A percentile compares a stretch with the other conserved stretches of the same genome.
Evolutionary conservation across 768 basidiomycete species (phyloP).

Genomic region (Tephrocybe sp.): DNA sequence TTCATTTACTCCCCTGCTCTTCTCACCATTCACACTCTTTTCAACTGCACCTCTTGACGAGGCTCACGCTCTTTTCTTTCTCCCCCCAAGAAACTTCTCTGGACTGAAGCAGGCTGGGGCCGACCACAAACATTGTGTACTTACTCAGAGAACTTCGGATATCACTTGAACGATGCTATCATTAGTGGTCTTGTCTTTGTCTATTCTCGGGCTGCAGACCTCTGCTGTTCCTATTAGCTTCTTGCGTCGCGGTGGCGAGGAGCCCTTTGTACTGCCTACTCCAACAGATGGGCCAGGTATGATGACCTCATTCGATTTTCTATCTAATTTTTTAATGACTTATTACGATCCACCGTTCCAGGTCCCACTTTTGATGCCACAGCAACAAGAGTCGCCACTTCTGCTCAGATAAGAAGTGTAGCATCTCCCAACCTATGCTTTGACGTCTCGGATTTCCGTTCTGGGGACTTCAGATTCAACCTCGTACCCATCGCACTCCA

Average conservation of each 20-base stretch:
- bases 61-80: slow-evolving; percentile 3
- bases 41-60: slow-evolving; percentile 15
- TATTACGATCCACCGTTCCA: not conserved
- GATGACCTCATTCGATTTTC: too few relatives aligned
- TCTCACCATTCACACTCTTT: not conserved
- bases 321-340: not conserved
- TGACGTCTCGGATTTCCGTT: slow-evolving; percentile 29
- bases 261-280: slow-evolving; percentile 20
- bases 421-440: slow-evolving; percentile 25
- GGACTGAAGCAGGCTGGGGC: not conserved
- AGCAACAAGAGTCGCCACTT: slow-evolving; percentile 27
- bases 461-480: slow-evolving; percentile 30
- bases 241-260: slow-evolving; percentile 8
- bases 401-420: slow-evolving; percentile 24
- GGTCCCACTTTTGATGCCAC: slow-evolving; percentile 28
- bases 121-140: not conserved
- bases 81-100: too few relatives aligned
- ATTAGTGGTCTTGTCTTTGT: slow-evolving; percentile 1
- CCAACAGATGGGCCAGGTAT: slow-evolving; percentile 20
- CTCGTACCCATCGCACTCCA: slow-evolving; percentile 27
- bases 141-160: not conserved
- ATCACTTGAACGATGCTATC: not conserved
- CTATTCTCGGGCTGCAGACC: slow-evolving; percentile 8
- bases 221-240: slow-evolving; percentile 6
- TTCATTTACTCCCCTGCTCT: not conserved